Conservation (phyloP, 2,329 filamentous ascomycete species). For the Fusarium anguioides region DNA sequence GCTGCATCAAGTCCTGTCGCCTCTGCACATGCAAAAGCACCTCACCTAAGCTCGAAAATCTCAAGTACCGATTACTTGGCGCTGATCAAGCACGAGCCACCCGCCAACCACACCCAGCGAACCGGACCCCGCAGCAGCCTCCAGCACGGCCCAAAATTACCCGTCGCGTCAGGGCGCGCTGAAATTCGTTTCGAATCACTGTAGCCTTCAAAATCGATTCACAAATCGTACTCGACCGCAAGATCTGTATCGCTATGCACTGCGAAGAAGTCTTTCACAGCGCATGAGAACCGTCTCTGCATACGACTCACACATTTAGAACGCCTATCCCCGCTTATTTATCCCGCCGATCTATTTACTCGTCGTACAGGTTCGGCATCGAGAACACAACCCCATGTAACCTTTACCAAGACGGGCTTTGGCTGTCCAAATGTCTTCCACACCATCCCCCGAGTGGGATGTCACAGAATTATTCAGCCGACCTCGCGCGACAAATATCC, state of each 20-base stretch:
- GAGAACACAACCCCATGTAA: conserved; percentile 37
- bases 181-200: conserved; percentile 16
- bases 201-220: background rate
- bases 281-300: background rate
- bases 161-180: conserved; percentile 32
- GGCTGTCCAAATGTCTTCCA: conserved; percentile 44
- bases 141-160: conserved; percentile 36
- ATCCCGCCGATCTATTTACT: background rate
- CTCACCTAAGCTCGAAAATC: conserved; percentile 1
- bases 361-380: conserved; percentile 8
- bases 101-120: conserved; percentile 4
- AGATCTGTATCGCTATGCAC: background rate
- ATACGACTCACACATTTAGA: background rate
- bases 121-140: conserved; percentile 35
- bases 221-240: background rate
- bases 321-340: background rate
- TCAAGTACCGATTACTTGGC: conserved; percentile 29
- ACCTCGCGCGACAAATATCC: conserved; percentile 48
- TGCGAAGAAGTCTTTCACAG: background rate
- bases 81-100: conserved; percentile 36
- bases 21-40: background rate
- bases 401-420: conserved; percentile 25
- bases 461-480: conserved; percentile 43
- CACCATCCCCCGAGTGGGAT: conserved; percentile 39
- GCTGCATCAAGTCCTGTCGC: background rate